Conservation (phyloP, 352 stramenopile genomes). For the Pythium sukuiense region DNA sequence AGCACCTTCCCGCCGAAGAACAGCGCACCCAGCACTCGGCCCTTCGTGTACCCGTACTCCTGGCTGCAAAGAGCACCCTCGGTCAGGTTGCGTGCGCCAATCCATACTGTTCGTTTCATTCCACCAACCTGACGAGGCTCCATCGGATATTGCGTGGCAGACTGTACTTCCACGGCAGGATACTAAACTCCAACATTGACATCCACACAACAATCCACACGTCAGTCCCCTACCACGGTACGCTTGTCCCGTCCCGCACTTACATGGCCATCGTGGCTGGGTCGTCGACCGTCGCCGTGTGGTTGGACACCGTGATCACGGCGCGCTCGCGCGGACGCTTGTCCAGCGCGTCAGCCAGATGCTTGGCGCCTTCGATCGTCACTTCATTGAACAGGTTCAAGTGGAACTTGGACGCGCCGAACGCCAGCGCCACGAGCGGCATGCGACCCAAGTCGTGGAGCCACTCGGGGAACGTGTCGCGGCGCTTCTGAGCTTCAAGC, state of each 20-base stretch:
- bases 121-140: conserved; percentile 65
- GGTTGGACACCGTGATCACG: not conserved
- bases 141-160: conserved; percentile 59
- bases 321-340: not conserved
- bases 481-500: not conserved
- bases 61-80: conserved; percentile 38
- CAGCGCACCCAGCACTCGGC: conserved; percentile 43
- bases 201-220: no score
- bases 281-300: not conserved
- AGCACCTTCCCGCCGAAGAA: conserved; percentile 79
- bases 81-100: not conserved
- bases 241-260: no score
- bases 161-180: conserved; percentile 72
- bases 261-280: not conserved
- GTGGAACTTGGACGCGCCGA: conserved; percentile 1
- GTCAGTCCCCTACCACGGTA: no score
- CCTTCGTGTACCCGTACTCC: conserved; percentile 83
- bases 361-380: not conserved
- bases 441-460: not conserved
- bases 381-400: conserved; percentile 1
- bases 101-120: not conserved
- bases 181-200: no score
- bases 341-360: not conserved
- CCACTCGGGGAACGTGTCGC: not conserved
- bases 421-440: not conserved